Evolutionary conservation across 805 yeast genomes (phyloP).

Genomic region (Zygotorulaspora danielsina): DNA sequence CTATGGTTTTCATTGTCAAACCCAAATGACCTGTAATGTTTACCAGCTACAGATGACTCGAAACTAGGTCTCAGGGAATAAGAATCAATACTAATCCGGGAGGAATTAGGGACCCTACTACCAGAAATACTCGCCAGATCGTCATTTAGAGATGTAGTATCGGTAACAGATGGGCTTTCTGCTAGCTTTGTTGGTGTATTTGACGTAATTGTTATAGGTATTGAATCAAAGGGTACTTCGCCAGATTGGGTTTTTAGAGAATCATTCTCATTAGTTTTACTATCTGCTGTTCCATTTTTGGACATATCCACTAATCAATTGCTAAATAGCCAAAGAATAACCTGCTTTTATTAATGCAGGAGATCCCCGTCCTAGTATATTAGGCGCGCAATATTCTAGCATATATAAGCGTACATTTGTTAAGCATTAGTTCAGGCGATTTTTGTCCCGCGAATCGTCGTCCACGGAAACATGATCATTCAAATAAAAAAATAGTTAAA

Average conservation of each 20-base stretch:
- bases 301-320: conserved; percentile 7
- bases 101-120: conserved; percentile 13
- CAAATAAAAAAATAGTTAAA: too few species aligned
- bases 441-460: background rate
- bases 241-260: conserved; percentile 1
- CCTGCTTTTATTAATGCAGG: background rate
- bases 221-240: conserved; percentile 3
- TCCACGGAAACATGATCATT: too few species aligned
- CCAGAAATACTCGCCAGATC: conserved; percentile 33
- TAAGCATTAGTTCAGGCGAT: background rate
- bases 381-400: background rate
- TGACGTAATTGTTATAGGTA: conserved; percentile 5
- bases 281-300: conserved; percentile 6
- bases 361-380: background rate
- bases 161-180: conserved; percentile 18
- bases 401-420: background rate
- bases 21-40: conserved; percentile 18
- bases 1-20: conserved; percentile 25
- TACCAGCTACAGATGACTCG: conserved; percentile 30
- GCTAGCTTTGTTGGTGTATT: conserved; percentile 10
- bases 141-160: conserved; percentile 32
- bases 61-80: conserved; percentile 30
- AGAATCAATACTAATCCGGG: conserved; percentile 27
- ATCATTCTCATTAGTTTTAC: conserved; percentile 1
- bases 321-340: background rate